Conservation (phyloP, 148 eudicot species). For the Amaranthus hypochondriacus region DNA sequence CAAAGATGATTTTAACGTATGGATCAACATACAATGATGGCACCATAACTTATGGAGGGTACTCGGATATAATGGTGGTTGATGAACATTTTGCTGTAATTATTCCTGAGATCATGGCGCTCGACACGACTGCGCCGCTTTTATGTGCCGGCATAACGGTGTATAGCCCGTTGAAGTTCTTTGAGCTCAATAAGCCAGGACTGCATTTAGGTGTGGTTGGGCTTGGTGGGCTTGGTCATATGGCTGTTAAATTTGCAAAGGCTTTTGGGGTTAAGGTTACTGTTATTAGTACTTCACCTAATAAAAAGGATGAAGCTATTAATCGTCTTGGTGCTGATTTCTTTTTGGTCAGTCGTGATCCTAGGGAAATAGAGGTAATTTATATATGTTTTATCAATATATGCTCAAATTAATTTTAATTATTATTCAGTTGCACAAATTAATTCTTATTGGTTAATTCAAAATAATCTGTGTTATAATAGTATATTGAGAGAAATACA, state of each 20-base stretch:
- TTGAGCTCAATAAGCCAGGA: conserved; percentile 13
- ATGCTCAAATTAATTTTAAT: background rate
- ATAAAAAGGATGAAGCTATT: conserved; percentile 23
- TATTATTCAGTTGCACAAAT: no score
- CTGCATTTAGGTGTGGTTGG: conserved; percentile 26
- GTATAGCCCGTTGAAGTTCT: conserved; percentile 17
- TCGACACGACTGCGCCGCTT: conserved; percentile 19
- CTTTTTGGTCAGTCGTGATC: conserved; percentile 18
- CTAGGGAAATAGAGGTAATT: conserved; percentile 28
- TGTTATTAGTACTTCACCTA: conserved; percentile 20
- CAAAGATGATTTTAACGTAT: conserved; percentile 20
- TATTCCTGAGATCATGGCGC: conserved; percentile 17
- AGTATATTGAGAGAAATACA: no score
- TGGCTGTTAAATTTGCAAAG: conserved; percentile 28
- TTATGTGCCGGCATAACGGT: conserved; percentile 6
- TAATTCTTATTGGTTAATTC: no score
- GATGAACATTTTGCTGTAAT: conserved; percentile 19
- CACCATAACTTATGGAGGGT: conserved; percentile 33
- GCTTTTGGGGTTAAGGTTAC: conserved; percentile 21
- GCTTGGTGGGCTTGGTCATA: conserved; percentile 24
- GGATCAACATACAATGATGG: conserved; percentile 25
- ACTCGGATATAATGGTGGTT: conserved; percentile 33
- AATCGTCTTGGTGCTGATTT: conserved; percentile 23
- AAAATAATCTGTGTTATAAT: no score
- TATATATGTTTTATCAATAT: background rate